Base-by-base conservation (phyloP, 1,284 basidiomycete species). In the Microbotryomycetes sp. region DNA sequence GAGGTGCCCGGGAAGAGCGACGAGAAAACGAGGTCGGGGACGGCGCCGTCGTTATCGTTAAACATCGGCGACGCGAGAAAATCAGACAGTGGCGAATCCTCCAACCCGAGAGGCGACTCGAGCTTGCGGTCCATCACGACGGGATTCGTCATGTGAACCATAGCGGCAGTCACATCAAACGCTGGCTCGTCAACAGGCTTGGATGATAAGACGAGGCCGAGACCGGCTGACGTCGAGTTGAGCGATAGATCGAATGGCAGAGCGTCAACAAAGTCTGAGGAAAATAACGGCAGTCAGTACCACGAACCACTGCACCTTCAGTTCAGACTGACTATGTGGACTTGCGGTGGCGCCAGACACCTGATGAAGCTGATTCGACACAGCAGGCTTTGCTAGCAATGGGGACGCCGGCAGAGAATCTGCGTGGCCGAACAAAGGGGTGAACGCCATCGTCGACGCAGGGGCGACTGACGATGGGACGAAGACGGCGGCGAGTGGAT, bases 41-140 rank as follows among this genome's bases (percentile, higher is more conserved):
- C 35, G 35, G 9, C 35, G 11, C 11, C 9, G 11, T 41, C 35
- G 35, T 18, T 41, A 11, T 41, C 35, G 47, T 48, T 55, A 56
- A 66, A 61, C 41, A 63, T 51, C 3, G 64, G 64, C 35, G 61
- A 63, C 21, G 61, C 53, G 28, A 60, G 54, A 27, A 66, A 49
- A 5, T 66, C 61, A 35, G 61, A 60, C 18, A 57, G 55, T 7
- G 64, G 59, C 9, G 31, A 21, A n/a, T 15, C 53, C 21, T 41
- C 31, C 29, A 56, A 28, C 5, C 61, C 56, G 53, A 66, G 61
- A 1, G 65, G 61, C 18, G 65, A 66, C 24, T 58, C 61, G 53
- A 66, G 61, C 18, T 52, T 29, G 3, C 31, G 26, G 48, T 65
- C 64, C 35, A 65, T 30, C 2, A 50, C 57, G 51, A 46, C 46